Evolutionary conservation across 495 filamentous ascomycete genomes (phyloP), one percentile per base, ranked within the genome.

Genomic region (Neurospora discreta): DNA sequence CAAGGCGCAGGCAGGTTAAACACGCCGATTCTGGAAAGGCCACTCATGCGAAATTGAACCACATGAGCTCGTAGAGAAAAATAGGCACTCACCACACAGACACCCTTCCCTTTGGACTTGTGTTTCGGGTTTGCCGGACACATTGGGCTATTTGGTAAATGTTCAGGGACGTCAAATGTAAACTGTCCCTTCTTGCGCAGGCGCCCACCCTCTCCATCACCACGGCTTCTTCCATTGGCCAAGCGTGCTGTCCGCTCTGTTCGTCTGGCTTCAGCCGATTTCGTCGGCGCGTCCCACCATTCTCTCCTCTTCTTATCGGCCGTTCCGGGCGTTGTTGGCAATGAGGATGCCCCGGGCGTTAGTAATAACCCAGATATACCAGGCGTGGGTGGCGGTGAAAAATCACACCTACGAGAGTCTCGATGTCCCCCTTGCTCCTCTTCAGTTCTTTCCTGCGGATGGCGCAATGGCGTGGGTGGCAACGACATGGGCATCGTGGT

Each of bases 61-160:
- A 58, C 5, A 5, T 16, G 30, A 3, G 10, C 5, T 58, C 5
- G n/a, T 1, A 23, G 11, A 30, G 11, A 30, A 33, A 60, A 33
- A 16, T 26, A 18, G 26, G 30, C 26, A 75, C 77, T 73, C 68
- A 79, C 77, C 67, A 84, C 82, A 79, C 90, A 92, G 5, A 90
- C 82, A 3, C 85, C 87, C 69, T 78, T 86, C 36, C 86, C 86
- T 23, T 81, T 79, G 44, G 82, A 84, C 73, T 83, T 83, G 75
- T 85, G 82, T 73, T 85, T 85, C 65, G 82, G 81, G 80, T 86
- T 84, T 44, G 85, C 80, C 9, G 90, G 90, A 79, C 90, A 92
- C 74, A 90, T 79, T 46, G 89, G 89, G 74, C 88, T 90, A 65
- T 70, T 84, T 13, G 87, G 88, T 20, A 90, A 77, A 79, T 92